Base-by-base conservation (phyloP, 2,329 filamentous ascomycete species). In the Aspergillus pseudotamarii region DNA sequence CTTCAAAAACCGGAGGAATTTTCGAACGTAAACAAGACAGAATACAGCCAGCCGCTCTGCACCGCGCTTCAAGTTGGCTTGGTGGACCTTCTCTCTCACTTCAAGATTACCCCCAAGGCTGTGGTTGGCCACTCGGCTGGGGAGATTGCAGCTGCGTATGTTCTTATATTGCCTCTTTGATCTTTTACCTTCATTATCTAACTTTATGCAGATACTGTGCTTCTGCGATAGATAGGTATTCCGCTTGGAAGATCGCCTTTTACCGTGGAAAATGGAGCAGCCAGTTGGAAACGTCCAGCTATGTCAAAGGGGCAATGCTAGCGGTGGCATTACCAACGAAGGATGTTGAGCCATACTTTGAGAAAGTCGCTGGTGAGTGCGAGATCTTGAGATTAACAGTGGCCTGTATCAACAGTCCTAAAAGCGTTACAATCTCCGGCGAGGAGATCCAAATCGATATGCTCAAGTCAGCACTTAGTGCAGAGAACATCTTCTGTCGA, bases 391-490 rank as follows among this genome's bases (percentile, higher is more conserved):
- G 48, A 16, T 59, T 71, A 11, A 58, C 57, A 3, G 58, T 73
- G 9, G 72, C 69, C n/a, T 71, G 67, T 43, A 53, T 64, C 34
- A 71, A 71, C 54, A 64, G 61, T 6, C 67, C 65, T 6, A 54
- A 12, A 16, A 69, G 61, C n/a, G 60, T 68, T 21, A 71, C 69
- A 2, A 16, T 74, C 2, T 69, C 69, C 0, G 68, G 69, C 1
- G 54, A 72, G 4, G 60, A 46, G 4, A 21, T 10, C 23, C 64
- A 54, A n/a, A 58, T 71, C 1, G 62, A 67, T 14, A 36, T 43
- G 6, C 43, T 71, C 1, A 50, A 64, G 16, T 26, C 34, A 1
- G 10, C 48, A 1, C 60, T 69, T 4, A 50, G 46, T 21, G 19
- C 30, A 0, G 45, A 63, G 8, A 36, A 45, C 4, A 60, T 70